Evolutionary conservation across 2,329 filamentous ascomycete species (phyloP), one percentile per base, ranked within the genome.

Genomic region (Neodidymelliopsis sp.): DNA sequence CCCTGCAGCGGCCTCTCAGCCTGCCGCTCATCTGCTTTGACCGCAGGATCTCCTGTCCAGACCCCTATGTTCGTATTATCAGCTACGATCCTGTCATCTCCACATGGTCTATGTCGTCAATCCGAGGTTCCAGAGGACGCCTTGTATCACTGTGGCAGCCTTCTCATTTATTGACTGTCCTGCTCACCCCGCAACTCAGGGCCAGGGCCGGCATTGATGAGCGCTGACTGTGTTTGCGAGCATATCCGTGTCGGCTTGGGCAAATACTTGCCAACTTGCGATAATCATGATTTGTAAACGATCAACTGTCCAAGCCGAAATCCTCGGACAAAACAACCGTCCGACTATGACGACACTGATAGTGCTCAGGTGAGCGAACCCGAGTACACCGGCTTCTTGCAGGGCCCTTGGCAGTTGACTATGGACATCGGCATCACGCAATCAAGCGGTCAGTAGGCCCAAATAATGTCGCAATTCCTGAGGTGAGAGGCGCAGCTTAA

Each of bases 1-100:
- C 66, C 68, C 68, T 71, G 68, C 68, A 68, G 58, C 65, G 59
- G 62, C 56, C 60, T 63, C 52, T 34, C 51, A 50, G 48, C 54
- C 59, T 61, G 56, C 57, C 52, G 49, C 52, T 50, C 60, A 54
- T 49, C 52, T 48, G 45, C 51, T 35, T 39, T 44, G 42, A 51
- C 53, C 56, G 53, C 56, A 61, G 53, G 46, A 61, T 47, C 59
- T 56, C 56, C 62, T 65, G 66, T 67, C 59, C 56, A 56, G 51
- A 50, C 52, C 50, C 45, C 53, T 42, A 54, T 52, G 57, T 45
- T 56, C 59, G 57, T 46, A 60, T 59, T 53, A 42, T 62, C 43
- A 55, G 48, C 48, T 45, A 36, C 28, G 43, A 57, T 64, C 61
- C 60, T 70, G 56, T 62, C 54, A 67, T 67, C 20, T 50, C 40